These are phyloP conservation scores for Fusarium incarnatum DNA, from an alignment of 2,329 filamentous ascomycete genomes.

Conservation along the genomic window DNA sequence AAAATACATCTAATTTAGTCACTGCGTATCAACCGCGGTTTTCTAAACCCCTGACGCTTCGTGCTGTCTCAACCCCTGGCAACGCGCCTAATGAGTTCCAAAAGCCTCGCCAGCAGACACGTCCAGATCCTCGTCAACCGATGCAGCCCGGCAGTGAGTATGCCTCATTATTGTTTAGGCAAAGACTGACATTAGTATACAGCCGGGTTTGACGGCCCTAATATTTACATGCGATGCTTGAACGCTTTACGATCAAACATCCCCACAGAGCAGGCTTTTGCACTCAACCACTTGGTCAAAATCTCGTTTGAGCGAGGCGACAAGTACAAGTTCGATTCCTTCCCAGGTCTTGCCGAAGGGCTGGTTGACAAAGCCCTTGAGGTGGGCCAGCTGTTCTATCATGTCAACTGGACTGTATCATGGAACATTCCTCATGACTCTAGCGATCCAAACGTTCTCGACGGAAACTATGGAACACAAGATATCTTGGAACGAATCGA, in stretches of 20 bases:
- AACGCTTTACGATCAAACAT: conserved; percentile 85
- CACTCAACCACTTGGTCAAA: conserved; percentile 91
- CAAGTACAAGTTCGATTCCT: conserved; percentile 95
- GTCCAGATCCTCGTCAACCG: conserved; percentile 55
- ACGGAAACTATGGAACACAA: conserved; percentile 63
- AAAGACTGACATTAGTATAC: conserved; percentile 25
- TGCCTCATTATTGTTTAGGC: background rate
- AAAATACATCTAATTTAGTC: conserved; percentile 69
- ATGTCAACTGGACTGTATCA: conserved; percentile 82
- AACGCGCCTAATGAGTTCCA: conserved; percentile 77
- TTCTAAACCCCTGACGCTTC: conserved; percentile 73
- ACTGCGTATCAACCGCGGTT: conserved; percentile 76
- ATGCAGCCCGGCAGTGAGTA: conserved; percentile 72
- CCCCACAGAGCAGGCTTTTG: conserved; percentile 87
- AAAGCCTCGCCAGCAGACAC: conserved; percentile 57
- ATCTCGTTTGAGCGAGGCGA: conserved; percentile 95
- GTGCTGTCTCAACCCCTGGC: conserved; percentile 79
- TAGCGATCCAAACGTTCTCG: conserved; percentile 59
- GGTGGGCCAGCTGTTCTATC: conserved; percentile 81
- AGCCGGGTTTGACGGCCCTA: conserved; percentile 78
- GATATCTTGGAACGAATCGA: conserved; percentile 75
- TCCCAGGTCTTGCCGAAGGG: conserved; percentile 87
- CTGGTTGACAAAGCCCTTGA: conserved; percentile 87
- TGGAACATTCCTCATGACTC: conserved; percentile 70
- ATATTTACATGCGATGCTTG: conserved; percentile 91